A percentile compares a stretch with the other conserved stretches of the same genome.
Conservation (phyloP, 1,284 basidiomycete genomes). For the Marasmius oreades region DNA sequence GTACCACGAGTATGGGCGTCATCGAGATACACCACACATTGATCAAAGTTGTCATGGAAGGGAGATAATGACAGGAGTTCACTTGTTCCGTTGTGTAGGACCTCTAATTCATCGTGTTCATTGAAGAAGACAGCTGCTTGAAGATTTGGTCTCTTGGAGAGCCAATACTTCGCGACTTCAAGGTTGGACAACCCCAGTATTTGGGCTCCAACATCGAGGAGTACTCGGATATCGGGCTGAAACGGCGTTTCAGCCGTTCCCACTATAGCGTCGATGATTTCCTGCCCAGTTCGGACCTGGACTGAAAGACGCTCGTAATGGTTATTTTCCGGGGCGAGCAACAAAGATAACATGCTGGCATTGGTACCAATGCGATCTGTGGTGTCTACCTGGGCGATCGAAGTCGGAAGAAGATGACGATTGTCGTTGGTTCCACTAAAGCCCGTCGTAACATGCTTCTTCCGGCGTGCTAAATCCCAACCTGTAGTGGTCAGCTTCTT, state of each 20-base stretch:
- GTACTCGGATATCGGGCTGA: slow-evolving; percentile 21
- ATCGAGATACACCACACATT: slow-evolving; percentile 51
- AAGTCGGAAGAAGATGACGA: slow-evolving; percentile 42
- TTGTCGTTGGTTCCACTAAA: slow-evolving; percentile 60
- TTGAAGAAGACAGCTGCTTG: slow-evolving; percentile 48
- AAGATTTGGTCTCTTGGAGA: slow-evolving; percentile 23
- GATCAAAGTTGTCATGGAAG: slow-evolving; percentile 37
- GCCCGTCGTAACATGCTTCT: slow-evolving; percentile 37
- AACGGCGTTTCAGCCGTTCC: background rate
- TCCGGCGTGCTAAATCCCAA: slow-evolving; percentile 49
- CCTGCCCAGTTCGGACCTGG: background rate
- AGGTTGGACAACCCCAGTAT: slow-evolving; percentile 6
- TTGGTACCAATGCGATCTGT: slow-evolving; percentile 42
- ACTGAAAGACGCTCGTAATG: slow-evolving; percentile 27
- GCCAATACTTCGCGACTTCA: slow-evolving; percentile 30
- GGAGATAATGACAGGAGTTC: slow-evolving; percentile 41
- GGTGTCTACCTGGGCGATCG: slow-evolving; percentile 41
- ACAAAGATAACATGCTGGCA: slow-evolving; percentile 41
- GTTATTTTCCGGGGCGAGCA: slow-evolving; percentile 42
- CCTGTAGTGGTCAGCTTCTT: slow-evolving; percentile 44
- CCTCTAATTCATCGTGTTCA: slow-evolving; percentile 37
- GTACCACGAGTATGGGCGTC: slow-evolving; percentile 59
- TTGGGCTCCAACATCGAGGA: slow-evolving; percentile 12
- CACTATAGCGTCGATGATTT: background rate
- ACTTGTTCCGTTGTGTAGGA: slow-evolving; percentile 35